Evolutionary conservation across 768 basidiomycete species (phyloP), one percentile per base, ranked within the genome.

Genomic region (Podaxis sp.): DNA sequence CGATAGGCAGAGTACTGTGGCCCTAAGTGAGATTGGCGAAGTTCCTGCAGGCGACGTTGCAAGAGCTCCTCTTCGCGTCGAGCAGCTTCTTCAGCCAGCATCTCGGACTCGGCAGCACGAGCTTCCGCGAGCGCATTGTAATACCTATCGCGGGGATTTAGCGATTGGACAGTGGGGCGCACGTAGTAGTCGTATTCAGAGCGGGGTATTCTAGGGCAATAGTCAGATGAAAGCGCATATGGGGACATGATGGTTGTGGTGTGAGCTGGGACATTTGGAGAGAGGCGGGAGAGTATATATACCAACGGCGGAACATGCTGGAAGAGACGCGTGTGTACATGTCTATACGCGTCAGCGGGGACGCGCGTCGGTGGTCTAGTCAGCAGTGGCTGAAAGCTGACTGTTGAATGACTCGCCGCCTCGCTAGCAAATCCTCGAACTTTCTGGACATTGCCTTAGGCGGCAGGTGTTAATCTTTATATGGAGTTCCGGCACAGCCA

Each of bases 51-150:
- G 44, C 71, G 69, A 46, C 64, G 66, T 52, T 69, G 72, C 13
- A 77, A 66, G 22, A 67, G 68, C 20, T 68, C 68, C 60, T 78
- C 76, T 55, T 76, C 78, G 5, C 66, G 71, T 46, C 67, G 72
- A 6, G 67, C 63, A 37, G 74, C 72, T 53, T 77, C 69, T 4
- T 71, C 73, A 41, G 74, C 73, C 38, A 79, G 68, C 41, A 76
- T 77, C 46, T 77, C 74, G 13, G 72, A 72, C 65, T 78, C 76
- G 5, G 78, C 77, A 52, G 75, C 72, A 62, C 72, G 71, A 20
- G 73, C 74, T 58, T 74, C 70, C 7, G 77, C 75, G 24, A 78
- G 66, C 26, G 78, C 76, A 49, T 73, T 71, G 28, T 78, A 66
- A 64, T 80, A 79, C 26, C 70, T 73, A 24, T 76, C 71, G 24